Conservation (phyloP, 2,329 filamentous ascomycete species). For the Clarireedia paspali region DNA sequence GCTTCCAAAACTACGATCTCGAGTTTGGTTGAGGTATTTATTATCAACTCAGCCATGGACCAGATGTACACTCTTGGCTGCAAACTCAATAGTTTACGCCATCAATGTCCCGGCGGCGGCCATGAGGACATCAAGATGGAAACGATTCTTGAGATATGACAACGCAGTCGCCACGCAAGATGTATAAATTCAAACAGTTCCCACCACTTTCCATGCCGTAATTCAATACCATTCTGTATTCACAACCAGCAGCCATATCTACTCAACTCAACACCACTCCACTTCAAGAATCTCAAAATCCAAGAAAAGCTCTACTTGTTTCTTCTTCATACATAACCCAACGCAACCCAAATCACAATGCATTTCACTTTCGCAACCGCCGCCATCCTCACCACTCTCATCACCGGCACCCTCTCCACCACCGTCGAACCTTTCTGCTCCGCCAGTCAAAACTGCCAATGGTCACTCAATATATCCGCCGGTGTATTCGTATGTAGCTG, state of each 20-base stretch:
- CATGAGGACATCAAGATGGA: not conserved
- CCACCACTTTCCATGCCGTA: not conserved
- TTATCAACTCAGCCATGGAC: not conserved
- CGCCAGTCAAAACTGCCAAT: not conserved
- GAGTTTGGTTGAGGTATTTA: not conserved
- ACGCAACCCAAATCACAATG: not conserved
- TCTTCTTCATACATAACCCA: not conserved
- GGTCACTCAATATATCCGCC: not conserved
- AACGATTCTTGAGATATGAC: not conserved
- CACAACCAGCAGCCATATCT: too few relatives aligned
- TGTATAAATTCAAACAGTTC: slow-evolving; percentile 3
- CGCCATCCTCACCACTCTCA: slow-evolving; percentile 2
- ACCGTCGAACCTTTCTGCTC: not conserved
- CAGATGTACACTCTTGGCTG: not conserved
- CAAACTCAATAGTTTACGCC: not conserved
- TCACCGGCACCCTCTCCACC: not conserved
- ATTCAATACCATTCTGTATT: not conserved
- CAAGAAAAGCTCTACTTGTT: not conserved
- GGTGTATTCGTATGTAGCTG: slow-evolving; percentile 1
- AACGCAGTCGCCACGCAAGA: not conserved
- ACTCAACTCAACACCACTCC: not conserved
- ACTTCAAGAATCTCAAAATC: not conserved
- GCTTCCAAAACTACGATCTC: not conserved
- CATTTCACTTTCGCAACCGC: not conserved
- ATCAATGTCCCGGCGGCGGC: too few relatives aligned